These are phyloP conservation scores for Nymphaea thermarum DNA, from an alignment of 164 flowering plant species.

Conservation along the genomic window DNA sequence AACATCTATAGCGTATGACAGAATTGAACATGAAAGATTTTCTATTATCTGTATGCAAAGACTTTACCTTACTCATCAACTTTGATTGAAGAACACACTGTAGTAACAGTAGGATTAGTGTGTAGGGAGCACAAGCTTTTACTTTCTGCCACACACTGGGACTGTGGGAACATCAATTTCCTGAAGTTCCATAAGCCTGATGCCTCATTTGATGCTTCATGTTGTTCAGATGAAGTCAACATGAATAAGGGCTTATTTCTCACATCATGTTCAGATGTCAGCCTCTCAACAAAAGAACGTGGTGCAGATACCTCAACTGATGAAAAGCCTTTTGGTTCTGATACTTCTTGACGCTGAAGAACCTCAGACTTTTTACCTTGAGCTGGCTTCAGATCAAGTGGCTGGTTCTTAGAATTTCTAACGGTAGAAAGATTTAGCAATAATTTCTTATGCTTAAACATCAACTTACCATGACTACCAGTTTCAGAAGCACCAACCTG, in stretches of 20 bases:
- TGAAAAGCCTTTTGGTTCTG: slow-evolving; percentile 13
- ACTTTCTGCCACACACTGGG: slow-evolving; percentile 40
- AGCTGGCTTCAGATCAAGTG: background rate
- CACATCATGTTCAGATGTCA: slow-evolving; percentile 13
- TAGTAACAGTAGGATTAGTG: slow-evolving; percentile 11
- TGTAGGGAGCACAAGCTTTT: slow-evolving; percentile 44
- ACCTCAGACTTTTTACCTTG: background rate
- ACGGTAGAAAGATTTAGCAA: slow-evolving; percentile 48
- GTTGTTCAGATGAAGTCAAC: slow-evolving; percentile 19
- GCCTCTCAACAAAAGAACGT: slow-evolving; percentile 5
- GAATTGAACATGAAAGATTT: no score
- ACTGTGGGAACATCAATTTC: slow-evolving; percentile 25
- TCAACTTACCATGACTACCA: slow-evolving; percentile 48
- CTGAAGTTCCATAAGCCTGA: slow-evolving; percentile 42
- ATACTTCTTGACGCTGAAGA: slow-evolving; percentile 24
- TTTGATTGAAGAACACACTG: slow-evolving; percentile 20
- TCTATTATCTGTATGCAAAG: background rate
- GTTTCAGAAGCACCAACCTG: slow-evolving; percentile 17
- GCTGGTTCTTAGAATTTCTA: slow-evolving; percentile 34
- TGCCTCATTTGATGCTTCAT: slow-evolving; percentile 20
- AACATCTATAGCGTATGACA: no score
- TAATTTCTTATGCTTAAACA: slow-evolving; percentile 58
- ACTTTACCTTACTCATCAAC: slow-evolving; percentile 29
- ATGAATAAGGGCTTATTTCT: slow-evolving; percentile 19
- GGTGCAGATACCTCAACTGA: slow-evolving; percentile 10